Percentiles rank a stretch among this genome's conserved stretches.
Evolutionary conservation across 176 grass and related monocot species (phyloP).

Genomic region (Phoenix dactylifera): DNA sequence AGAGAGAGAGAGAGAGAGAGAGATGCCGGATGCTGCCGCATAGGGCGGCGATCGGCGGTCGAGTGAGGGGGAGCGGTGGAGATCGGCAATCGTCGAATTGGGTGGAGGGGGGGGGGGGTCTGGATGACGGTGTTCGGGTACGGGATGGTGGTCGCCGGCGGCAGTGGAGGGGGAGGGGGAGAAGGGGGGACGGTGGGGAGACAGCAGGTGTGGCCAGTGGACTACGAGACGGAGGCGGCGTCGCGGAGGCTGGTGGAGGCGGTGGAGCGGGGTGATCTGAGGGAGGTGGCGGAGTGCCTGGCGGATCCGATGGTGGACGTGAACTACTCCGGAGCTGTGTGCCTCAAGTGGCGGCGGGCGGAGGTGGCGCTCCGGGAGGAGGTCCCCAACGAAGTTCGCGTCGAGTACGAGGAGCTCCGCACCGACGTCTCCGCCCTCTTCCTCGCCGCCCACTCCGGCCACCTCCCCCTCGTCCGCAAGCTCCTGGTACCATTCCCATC

Average conservation of each 20-base stretch:
- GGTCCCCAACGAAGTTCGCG: slow-evolving; percentile 45
- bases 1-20: slow-evolving; percentile 2
- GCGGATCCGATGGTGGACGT: slow-evolving; percentile 49
- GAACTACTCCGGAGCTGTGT: slow-evolving; percentile 87
- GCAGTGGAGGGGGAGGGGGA: neutral
- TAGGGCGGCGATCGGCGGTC: slow-evolving; percentile 1
- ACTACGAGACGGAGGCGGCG: slow-evolving; percentile 34
- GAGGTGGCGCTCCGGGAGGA: slow-evolving; percentile 56
- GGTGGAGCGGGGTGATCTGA: slow-evolving; percentile 40
- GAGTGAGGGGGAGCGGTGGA: slow-evolving; percentile 3
- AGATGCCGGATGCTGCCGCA: slow-evolving; percentile 1
- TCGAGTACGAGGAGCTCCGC: slow-evolving; percentile 75
- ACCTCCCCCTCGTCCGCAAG: slow-evolving; percentile 65
- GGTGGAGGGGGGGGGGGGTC: too few relatives aligned
- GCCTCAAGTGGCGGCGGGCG: slow-evolving; percentile 44
- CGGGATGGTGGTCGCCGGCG: slow-evolving; percentile 37
- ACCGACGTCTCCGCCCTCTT: slow-evolving; percentile 91
- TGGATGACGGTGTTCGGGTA: slow-evolving; percentile 59
- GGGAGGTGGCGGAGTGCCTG: slow-evolving; percentile 48
- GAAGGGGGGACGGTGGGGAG: neutral
- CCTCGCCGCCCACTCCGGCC: slow-evolving; percentile 77
- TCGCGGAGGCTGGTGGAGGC: slow-evolving; percentile 89
- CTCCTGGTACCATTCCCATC: slow-evolving; percentile 49
- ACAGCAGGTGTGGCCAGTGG: slow-evolving; percentile 70
- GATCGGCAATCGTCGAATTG: too few relatives aligned